Percentiles rank a stretch among this genome's conserved stretches.
Conservation (phyloP, 2,329 filamentous ascomycete species). For the Hansfordia pulvinata region DNA sequence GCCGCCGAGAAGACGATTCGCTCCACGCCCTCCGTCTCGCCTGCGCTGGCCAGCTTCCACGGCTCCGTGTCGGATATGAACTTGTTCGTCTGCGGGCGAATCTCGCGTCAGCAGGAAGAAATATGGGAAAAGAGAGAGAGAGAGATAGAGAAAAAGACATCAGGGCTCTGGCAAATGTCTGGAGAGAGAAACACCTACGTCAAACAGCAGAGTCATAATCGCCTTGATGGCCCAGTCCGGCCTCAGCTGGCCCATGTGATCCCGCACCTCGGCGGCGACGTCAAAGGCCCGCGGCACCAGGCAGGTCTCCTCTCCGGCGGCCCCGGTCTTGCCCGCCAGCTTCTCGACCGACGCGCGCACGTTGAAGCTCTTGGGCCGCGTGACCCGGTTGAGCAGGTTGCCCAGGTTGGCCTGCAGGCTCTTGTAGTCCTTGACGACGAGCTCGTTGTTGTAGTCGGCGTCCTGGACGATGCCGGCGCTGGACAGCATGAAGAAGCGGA, state of each 20-base stretch:
- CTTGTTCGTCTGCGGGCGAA: conserved; percentile 43
- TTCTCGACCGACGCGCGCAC: conserved; percentile 44
- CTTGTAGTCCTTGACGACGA: conserved; percentile 64
- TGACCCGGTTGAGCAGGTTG: conserved; percentile 63
- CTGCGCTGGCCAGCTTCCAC: conserved; percentile 44
- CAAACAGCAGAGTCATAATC: conserved; percentile 47
- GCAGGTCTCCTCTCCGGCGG: no score
- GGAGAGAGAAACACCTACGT: conserved; percentile 26
- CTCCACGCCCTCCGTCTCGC: conserved; percentile 27
- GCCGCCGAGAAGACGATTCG: conserved; percentile 54
- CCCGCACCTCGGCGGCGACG: conserved; percentile 26
- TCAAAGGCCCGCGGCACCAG: no score
- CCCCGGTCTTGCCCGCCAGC: no score
- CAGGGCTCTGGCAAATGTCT: conserved; percentile 1
- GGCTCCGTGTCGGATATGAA: conserved; percentile 53
- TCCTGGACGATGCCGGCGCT: conserved; percentile 69
- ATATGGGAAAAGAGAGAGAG: neutral
- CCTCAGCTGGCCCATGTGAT: conserved; percentile 49
- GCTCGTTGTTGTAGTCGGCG: conserved; percentile 70
- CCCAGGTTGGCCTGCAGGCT: conserved; percentile 71
- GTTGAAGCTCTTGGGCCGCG: conserved; percentile 55
- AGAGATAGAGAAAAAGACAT: no score
- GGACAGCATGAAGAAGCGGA: conserved; percentile 80
- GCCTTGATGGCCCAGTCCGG: conserved; percentile 50
- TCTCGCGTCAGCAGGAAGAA: neutral